Conservation (phyloP, 1,284 basidiomycete genomes). For the Hemileia vastatrix region DNA sequence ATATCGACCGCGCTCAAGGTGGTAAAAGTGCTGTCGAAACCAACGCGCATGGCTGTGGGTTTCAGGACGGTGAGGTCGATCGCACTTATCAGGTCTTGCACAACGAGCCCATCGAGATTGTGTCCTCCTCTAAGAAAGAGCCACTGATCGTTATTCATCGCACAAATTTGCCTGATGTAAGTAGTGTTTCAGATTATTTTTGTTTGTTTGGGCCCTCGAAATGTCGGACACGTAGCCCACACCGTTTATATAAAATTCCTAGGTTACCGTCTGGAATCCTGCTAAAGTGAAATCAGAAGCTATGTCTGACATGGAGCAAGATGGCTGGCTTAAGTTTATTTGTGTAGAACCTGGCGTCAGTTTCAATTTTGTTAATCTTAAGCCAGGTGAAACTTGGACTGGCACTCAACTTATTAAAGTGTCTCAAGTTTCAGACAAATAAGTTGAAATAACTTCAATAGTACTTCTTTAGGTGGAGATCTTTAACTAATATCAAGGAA, state of each 20-base stretch:
- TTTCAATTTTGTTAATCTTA: constrained; percentile 34
- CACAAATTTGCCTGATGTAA: constrained; percentile 9
- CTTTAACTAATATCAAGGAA: too few species aligned
- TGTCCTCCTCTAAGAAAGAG: too few species aligned
- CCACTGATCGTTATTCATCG: too few species aligned
- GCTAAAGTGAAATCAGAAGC: constrained; percentile 36
- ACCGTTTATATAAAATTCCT: too few species aligned
- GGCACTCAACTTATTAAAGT: constrained; percentile 15
- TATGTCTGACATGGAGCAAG: constrained; percentile 44
- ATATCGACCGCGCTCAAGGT: constrained; percentile 32
- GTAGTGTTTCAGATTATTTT: too few species aligned
- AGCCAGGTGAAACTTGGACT: constrained; percentile 35
- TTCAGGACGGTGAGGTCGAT: constrained; percentile 37
- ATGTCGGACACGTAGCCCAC: too few species aligned
- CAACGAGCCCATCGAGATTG: too few species aligned
- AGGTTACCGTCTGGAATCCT: constrained; percentile 44
- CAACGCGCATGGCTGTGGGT: constrained; percentile 25
- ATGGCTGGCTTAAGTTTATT: constrained; percentile 42
- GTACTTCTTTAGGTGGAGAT: too few species aligned
- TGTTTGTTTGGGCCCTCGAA: too few species aligned
- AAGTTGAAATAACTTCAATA: too few species aligned
- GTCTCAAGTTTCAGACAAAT: too few species aligned
- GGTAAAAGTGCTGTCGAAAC: constrained; percentile 10
- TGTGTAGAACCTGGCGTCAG: constrained; percentile 46
- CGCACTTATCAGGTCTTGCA: constrained; percentile 33